These are phyloP conservation scores for Ottelia alismoides DNA, from an alignment of 106 monocot species.

Conservation along the genomic window DNA sequence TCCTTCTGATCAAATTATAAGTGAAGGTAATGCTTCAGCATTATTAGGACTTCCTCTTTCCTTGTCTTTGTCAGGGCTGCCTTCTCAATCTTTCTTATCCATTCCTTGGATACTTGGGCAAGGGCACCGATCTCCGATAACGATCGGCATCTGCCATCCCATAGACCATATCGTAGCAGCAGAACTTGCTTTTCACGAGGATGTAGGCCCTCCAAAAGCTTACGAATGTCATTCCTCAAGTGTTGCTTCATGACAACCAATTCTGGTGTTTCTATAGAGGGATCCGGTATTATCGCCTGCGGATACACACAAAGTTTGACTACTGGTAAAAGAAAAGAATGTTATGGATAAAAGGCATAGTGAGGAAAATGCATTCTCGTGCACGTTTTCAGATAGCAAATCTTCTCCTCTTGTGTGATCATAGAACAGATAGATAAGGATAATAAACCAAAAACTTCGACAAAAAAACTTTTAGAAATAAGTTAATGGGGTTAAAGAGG, in stretches of 20 bases:
- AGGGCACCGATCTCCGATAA: slow-evolving; percentile 54
- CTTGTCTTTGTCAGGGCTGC: slow-evolving; percentile 35
- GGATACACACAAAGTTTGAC: background rate
- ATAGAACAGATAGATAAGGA: too few relatives aligned
- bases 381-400: too few relatives aligned
- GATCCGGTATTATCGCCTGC: slow-evolving; percentile 59
- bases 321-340: too few relatives aligned
- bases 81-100: slow-evolving; percentile 75
- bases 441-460: too few relatives aligned
- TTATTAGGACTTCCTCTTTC: slow-evolving; percentile 23
- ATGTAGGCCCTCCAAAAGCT: slow-evolving; percentile 37
- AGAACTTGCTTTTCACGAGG: slow-evolving; percentile 52
- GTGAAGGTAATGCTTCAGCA: slow-evolving; percentile 18
- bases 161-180: slow-evolving; percentile 41
- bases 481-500: too few relatives aligned
- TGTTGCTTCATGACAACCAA: slow-evolving; percentile 24
- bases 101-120: slow-evolving; percentile 48
- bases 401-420: too few relatives aligned
- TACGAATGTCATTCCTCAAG: slow-evolving; percentile 28
- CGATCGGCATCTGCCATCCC: slow-evolving; percentile 57
- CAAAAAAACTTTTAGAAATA: too few relatives aligned
- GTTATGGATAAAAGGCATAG: too few relatives aligned
- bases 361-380: too few relatives aligned
- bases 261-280: slow-evolving; percentile 27
- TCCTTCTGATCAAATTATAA: too few relatives aligned